A percentile compares a stretch with the other conserved stretches of the same genome.
Conservation (phyloP, 2,329 filamentous ascomycete species). For the Magnaporthiopsis incrustans region DNA sequence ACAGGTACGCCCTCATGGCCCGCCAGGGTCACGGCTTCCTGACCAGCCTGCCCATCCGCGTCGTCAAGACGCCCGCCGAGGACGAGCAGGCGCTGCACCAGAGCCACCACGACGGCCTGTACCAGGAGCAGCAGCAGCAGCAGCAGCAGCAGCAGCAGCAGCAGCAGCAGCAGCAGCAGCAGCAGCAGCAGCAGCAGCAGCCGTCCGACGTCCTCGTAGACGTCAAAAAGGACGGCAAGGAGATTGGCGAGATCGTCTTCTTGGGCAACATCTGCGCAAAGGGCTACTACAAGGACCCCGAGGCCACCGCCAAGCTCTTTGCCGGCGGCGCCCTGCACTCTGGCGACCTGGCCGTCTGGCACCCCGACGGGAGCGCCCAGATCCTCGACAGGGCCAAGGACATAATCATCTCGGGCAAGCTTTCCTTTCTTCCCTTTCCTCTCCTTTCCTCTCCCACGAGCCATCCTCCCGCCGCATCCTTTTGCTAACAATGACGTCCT, state of each 20-base stretch:
- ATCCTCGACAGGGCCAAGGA: conserved; percentile 94
- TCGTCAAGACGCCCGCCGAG: conserved; percentile 67
- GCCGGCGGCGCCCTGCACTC: conserved; percentile 80
- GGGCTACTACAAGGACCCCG: conserved; percentile 85
- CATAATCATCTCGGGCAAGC: conserved; percentile 86
- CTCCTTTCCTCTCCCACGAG: not conserved
- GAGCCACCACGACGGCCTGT: not conserved
- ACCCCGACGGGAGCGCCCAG: conserved; percentile 82
- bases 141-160: not conserved
- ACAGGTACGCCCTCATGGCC: conserved; percentile 86
- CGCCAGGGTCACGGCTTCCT: conserved; percentile 90
- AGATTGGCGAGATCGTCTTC: conserved; percentile 59
- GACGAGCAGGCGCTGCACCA: conserved; percentile 46
- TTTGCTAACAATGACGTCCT: conserved; percentile 2
- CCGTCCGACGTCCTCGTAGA: conserved; percentile 39
- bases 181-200: not conserved
- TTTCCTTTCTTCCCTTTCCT: not conserved
- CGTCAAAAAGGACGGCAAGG: conserved; percentile 38
- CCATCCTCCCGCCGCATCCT: conserved; percentile 1
- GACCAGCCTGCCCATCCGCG: conserved; percentile 68
- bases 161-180: conserved; percentile 1
- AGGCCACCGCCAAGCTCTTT: conserved; percentile 81
- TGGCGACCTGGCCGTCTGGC: conserved; percentile 89
- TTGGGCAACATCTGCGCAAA: conserved; percentile 84
- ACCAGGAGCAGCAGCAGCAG: not conserved